Conservation (phyloP, 2,329 filamentous ascomycete genomes). For the Penicillium sp. region DNA sequence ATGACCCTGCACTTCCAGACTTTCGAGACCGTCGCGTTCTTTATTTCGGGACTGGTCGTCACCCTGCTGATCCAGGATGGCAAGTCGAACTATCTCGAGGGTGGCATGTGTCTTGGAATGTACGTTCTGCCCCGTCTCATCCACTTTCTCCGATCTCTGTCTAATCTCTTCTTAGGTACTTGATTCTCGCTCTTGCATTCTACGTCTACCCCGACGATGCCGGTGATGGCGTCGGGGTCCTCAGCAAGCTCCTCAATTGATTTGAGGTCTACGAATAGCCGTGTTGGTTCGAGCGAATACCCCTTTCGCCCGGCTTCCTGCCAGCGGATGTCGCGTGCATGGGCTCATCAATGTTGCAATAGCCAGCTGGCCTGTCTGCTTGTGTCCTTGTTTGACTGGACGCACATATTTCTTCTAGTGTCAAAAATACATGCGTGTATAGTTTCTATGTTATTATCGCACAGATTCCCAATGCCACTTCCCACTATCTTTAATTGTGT, state of each 20-base stretch:
- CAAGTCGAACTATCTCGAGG: constrained; percentile 80
- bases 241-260: constrained; percentile 16
- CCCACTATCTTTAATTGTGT: not conserved
- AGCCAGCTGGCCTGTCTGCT: constrained; percentile 2
- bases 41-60: constrained; percentile 71
- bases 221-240: constrained; percentile 20
- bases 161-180: constrained; percentile 29
- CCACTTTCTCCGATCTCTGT: constrained; percentile 5
- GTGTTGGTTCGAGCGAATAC: not conserved
- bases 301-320: not conserved
- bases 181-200: constrained; percentile 49
- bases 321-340: not conserved
- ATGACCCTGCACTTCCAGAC: constrained; percentile 82
- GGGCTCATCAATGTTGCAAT: not conserved
- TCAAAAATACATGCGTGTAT: constrained; percentile 4
- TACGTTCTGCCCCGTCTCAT: constrained; percentile 32
- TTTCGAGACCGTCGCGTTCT: constrained; percentile 76
- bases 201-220: constrained; percentile 49
- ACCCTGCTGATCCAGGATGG: constrained; percentile 74
- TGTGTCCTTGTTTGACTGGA: not conserved
- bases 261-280: not conserved
- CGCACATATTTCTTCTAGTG: constrained; percentile 1
- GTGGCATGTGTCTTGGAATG: constrained; percentile 66
- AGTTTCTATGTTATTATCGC: not conserved
- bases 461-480: not conserved